Percentiles rank a stretch among this genome's conserved stretches.
These are phyloP conservation scores for Fusarium nodosum DNA, from an alignment of 2,329 filamentous ascomycete genomes.

Conservation along the genomic window DNA sequence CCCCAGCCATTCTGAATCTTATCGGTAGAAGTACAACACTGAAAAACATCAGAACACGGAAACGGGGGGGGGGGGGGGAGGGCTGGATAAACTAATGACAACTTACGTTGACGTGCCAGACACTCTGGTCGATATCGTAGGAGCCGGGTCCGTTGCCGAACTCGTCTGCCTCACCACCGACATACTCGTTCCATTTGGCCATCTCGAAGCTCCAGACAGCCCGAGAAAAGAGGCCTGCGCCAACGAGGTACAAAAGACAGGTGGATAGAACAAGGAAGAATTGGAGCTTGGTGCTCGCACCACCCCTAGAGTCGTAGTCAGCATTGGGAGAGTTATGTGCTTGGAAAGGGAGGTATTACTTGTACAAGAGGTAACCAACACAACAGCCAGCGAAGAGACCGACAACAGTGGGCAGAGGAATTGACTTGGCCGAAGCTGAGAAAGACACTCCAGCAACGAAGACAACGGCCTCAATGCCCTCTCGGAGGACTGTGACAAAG, in stretches of 20 bases:
- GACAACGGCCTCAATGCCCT: conserved; percentile 87
- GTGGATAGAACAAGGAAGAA: conserved; percentile 86
- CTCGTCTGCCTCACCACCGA: conserved; percentile 69
- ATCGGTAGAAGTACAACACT: conserved; percentile 80
- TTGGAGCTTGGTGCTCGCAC: conserved; percentile 65
- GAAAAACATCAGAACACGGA: background rate
- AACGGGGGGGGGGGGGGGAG: too few species aligned
- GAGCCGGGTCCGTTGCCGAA: conserved; percentile 75
- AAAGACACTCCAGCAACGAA: conserved; percentile 89
- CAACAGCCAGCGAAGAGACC: conserved; percentile 76
- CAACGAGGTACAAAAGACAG: conserved; percentile 86
- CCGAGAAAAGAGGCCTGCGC: conserved; percentile 84
- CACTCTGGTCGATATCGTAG: conserved; percentile 81
- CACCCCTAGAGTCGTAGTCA: conserved; percentile 53
- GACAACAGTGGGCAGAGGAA: conserved; percentile 81
- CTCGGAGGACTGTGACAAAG: conserved; percentile 87
- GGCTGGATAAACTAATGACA: background rate
- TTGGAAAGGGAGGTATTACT: conserved; percentile 63
- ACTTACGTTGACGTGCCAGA: conserved; percentile 86
- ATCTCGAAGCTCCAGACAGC: conserved; percentile 81
- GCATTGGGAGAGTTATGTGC: background rate
- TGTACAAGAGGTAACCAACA: conserved; percentile 83
- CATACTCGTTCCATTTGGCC: conserved; percentile 75
- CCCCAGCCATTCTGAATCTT: conserved; percentile 85
- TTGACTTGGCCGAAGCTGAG: conserved; percentile 78